Percentiles rank a stretch among this genome's conserved stretches.
Evolutionary conservation across 148 eudicot genomes (phyloP).

Genomic region (Bassia scoparia): DNA sequence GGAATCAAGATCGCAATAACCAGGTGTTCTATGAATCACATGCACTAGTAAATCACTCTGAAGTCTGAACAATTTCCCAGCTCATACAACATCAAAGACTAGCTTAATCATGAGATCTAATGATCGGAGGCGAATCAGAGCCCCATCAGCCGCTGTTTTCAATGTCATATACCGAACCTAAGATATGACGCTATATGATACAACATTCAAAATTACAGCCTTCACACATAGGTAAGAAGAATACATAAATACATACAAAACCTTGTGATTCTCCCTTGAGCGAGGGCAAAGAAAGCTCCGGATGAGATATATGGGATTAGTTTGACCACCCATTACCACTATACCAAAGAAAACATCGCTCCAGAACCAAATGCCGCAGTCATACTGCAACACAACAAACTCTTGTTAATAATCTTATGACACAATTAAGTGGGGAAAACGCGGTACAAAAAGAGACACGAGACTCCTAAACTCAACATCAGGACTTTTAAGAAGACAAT

Average conservation of each 20-base stretch:
- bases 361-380: slow-evolving; percentile 96
- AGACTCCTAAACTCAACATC: background rate
- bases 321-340: slow-evolving; percentile 98
- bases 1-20: background rate
- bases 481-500: background rate
- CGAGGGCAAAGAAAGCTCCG: slow-evolving; percentile 82
- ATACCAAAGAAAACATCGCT: slow-evolving; percentile 78
- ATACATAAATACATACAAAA: slow-evolving; percentile 16
- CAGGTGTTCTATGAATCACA: background rate
- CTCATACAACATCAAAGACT: background rate
- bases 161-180: background rate
- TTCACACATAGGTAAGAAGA: background rate
- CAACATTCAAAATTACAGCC: background rate
- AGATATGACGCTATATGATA: background rate
- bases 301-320: slow-evolving; percentile 58
- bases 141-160: background rate
- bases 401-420: background rate
- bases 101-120: background rate
- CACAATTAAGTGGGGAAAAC: background rate
- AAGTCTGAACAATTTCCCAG: background rate
- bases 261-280: slow-evolving; percentile 92
- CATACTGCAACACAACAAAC: slow-evolving; percentile 58
- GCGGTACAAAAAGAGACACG: background rate
- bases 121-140: too few species aligned
- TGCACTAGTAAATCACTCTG: background rate